A percentile compares a stretch with the other conserved stretches of the same genome.
Conservation (phyloP, 371 early-diverging fungal genomes). For the Actinomucor elegans region DNA sequence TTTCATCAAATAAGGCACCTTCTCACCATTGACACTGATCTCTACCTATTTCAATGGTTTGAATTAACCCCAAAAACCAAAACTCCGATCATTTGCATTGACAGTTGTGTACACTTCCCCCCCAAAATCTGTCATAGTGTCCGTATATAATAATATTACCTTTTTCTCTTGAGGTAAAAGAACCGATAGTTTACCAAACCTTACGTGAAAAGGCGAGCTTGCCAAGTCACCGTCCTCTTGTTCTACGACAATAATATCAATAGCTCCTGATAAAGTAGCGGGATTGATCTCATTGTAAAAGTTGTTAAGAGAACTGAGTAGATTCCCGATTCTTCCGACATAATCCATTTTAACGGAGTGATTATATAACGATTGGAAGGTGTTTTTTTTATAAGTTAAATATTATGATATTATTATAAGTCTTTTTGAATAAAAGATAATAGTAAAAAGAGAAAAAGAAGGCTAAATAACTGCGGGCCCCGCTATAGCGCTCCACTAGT, state of each 20-base stretch:
- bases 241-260: constrained; percentile 97
- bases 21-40: constrained; percentile 85
- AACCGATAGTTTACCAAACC: constrained; percentile 96
- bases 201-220: constrained; percentile 98
- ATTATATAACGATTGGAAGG: too few relatives aligned
- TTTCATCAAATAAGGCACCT: constrained; percentile 87
- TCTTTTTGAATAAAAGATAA: background rate
- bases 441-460: background rate
- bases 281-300: constrained; percentile 98
- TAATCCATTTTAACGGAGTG: constrained; percentile 32
- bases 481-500: constrained; percentile 15
- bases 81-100: constrained; percentile 2
- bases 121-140: constrained; percentile 1
- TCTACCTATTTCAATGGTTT: constrained; percentile 61
- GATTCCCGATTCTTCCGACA: constrained; percentile 43
- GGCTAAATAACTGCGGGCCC: background rate
- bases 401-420: background rate
- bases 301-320: constrained; percentile 79
- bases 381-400: too few relatives aligned
- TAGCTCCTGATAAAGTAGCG: constrained; percentile 96
- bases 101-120: background rate
- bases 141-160: constrained; percentile 34
- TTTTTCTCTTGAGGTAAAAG: constrained; percentile 87
- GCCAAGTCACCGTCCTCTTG: constrained; percentile 76
- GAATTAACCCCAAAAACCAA: background rate